A percentile compares a stretch with the other conserved stretches of the same genome.
phyloP scores from a whole-genome alignment of 345 rosid species.

The Brassica incana region DNA sequence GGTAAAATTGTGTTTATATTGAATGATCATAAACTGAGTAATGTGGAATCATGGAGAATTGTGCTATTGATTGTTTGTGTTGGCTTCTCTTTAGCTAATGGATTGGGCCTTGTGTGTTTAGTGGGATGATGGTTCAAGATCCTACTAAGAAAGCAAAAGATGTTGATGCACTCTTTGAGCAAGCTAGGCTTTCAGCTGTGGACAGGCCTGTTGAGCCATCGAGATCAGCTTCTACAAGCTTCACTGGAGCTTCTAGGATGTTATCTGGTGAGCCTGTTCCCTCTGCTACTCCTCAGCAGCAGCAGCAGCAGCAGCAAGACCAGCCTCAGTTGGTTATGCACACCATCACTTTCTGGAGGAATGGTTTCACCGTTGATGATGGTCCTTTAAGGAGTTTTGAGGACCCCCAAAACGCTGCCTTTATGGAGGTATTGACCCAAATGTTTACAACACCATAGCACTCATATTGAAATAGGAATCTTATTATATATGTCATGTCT shows the following conservation, averaged over 20 bases:
- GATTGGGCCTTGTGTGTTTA: conserved; percentile 28
- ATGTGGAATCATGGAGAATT: neutral
- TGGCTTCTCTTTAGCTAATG: neutral
- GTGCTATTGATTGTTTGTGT: neutral
- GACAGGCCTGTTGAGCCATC: conserved; percentile 63
- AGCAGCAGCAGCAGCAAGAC: conserved; percentile 47
- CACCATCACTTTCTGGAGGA: conserved; percentile 79
- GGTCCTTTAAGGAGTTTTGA: conserved; percentile 75
- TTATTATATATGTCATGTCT: neutral
- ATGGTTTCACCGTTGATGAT: conserved; percentile 90
- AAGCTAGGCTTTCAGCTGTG: conserved; percentile 67
- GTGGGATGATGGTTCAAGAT: conserved; percentile 94
- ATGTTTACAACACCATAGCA: neutral
- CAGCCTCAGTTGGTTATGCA: conserved; percentile 57
- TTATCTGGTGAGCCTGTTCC: conserved; percentile 73
- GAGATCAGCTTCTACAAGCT: conserved; percentile 64
- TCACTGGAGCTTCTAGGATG: conserved; percentile 71
- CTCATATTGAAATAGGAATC: neutral
- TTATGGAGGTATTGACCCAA: conserved; percentile 61
- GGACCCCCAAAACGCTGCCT: conserved; percentile 77
- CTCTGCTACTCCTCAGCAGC: conserved; percentile 54
- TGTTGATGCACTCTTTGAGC: conserved; percentile 66
- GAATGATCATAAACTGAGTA: neutral
- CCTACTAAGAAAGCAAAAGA: conserved; percentile 62
- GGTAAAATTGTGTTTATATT: conserved; percentile 41